Evolutionary conservation across 2,329 filamentous ascomycete genomes (phyloP).

Genomic region (Aspergillus alliaceus): DNA sequence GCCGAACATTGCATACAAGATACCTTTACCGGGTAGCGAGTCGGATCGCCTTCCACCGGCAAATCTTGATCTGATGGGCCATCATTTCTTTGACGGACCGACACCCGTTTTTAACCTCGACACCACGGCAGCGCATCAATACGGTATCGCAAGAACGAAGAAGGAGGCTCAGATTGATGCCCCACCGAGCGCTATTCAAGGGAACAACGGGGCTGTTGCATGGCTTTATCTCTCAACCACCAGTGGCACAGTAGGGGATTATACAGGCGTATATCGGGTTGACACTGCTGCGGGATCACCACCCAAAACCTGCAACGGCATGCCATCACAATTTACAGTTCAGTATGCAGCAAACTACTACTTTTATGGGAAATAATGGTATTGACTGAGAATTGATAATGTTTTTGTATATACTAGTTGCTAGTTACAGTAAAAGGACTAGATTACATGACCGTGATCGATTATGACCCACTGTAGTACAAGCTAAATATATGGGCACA

Average conservation of each 20-base stretch:
- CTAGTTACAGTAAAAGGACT: too few species aligned
- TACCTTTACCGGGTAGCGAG: conserved; percentile 52
- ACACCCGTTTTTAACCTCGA: conserved; percentile 81
- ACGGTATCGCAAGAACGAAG: conserved; percentile 61
- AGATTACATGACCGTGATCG: not conserved
- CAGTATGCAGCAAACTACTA: conserved; percentile 82
- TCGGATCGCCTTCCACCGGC: conserved; percentile 48
- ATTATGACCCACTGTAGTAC: not conserved
- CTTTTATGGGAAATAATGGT: conserved; percentile 49
- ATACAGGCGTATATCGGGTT: conserved; percentile 78
- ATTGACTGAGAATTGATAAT: not conserved
- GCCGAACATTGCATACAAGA: conserved; percentile 67
- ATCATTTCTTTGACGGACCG: conserved; percentile 75
- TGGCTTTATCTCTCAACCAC: conserved; percentile 72
- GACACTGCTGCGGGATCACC: conserved; percentile 79
- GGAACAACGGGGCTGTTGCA: conserved; percentile 67
- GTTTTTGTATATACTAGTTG: conserved; percentile 3
- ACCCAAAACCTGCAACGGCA: conserved; percentile 70
- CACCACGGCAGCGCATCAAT: conserved; percentile 45
- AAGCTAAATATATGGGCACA: not conserved
- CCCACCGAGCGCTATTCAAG: conserved; percentile 60
- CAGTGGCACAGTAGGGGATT: conserved; percentile 58
- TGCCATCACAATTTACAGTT: conserved; percentile 65
- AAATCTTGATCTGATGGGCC: conserved; percentile 66
- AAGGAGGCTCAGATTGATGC: conserved; percentile 64